These are phyloP conservation scores for Sporormia fimetaria DNA, from an alignment of 495 filamentous ascomycete species.

Conservation along the genomic window DNA sequence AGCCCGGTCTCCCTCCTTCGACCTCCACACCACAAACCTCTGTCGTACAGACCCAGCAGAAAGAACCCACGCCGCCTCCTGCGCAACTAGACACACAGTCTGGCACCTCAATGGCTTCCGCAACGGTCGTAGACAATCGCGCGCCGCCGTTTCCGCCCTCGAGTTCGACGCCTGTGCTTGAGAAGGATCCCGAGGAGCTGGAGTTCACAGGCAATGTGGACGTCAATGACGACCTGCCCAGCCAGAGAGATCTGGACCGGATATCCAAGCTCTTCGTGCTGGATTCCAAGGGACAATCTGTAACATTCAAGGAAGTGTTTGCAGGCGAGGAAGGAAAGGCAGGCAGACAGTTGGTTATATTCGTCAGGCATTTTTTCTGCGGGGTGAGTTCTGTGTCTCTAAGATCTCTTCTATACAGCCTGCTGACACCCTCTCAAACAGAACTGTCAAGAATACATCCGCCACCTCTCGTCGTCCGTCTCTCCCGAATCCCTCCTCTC, in stretches of 20 bases:
- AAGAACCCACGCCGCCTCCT: constrained; percentile 6
- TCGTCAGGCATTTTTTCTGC: constrained; percentile 85
- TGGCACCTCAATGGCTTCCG: constrained; percentile 11
- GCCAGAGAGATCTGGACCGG: constrained; percentile 11
- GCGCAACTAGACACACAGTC: constrained; percentile 1
- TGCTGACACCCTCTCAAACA: constrained; percentile 28
- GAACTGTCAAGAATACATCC: constrained; percentile 67
- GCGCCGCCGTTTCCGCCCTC: constrained; percentile 11
- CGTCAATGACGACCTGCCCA: constrained; percentile 22
- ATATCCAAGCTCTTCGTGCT: constrained; percentile 46
- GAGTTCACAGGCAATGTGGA: constrained; percentile 24
- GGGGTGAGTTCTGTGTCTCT: constrained; percentile 46
- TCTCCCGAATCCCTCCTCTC: constrained; percentile 42
- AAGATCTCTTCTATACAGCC: background rate
- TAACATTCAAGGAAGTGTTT: constrained; percentile 60
- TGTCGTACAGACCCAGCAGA: too few species aligned
- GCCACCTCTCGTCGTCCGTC: constrained; percentile 49
- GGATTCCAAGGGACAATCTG: constrained; percentile 49
- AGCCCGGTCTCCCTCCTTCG: background rate
- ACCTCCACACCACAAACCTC: background rate
- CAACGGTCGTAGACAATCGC: background rate
- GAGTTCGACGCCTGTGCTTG: constrained; percentile 15
- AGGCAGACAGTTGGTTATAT: constrained; percentile 57
- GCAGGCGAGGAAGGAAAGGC: constrained; percentile 33
- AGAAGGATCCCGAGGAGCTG: constrained; percentile 8